These are phyloP conservation scores for Ricinus communis DNA, from an alignment of 345 rosid species.

Conservation along the genomic window DNA sequence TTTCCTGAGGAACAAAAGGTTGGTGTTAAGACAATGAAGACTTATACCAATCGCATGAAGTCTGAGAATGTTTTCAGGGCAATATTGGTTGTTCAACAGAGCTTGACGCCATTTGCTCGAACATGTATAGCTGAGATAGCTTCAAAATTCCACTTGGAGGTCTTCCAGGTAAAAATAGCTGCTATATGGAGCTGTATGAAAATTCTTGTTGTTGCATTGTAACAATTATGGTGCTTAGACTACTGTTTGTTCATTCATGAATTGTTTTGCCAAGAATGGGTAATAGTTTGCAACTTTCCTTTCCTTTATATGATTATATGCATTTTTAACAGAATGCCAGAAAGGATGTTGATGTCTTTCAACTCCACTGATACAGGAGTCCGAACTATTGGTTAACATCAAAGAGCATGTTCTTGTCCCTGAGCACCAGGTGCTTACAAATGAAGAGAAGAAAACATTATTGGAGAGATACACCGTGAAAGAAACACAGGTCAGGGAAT, in stretches of 20 bases:
- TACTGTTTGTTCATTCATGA: background rate
- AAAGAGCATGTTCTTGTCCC: conserved; percentile 80
- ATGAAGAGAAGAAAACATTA: conserved; percentile 77
- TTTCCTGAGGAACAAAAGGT: conserved; percentile 85
- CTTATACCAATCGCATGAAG: conserved; percentile 80
- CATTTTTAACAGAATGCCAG: background rate
- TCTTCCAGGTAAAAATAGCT: conserved; percentile 58
- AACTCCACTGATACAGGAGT: conserved; percentile 43
- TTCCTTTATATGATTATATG: background rate
- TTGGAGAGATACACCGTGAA: conserved; percentile 75
- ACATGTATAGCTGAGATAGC: conserved; percentile 69
- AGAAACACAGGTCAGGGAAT: conserved; percentile 59
- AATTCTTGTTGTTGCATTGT: background rate
- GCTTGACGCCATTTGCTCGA: conserved; percentile 81
- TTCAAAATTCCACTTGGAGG: conserved; percentile 73
- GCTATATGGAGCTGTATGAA: background rate
- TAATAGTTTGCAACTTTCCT: background rate
- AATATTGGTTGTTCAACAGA: conserved; percentile 74
- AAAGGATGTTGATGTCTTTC: background rate
- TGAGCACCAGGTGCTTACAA: conserved; percentile 69
- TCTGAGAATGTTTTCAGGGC: conserved; percentile 80
- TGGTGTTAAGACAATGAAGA: conserved; percentile 89
- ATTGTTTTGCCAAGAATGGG: background rate
- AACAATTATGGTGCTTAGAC: background rate
- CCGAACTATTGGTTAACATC: conserved; percentile 69